Conservation (phyloP, 345 rosid genomes). For the Triadica sebifera region DNA sequence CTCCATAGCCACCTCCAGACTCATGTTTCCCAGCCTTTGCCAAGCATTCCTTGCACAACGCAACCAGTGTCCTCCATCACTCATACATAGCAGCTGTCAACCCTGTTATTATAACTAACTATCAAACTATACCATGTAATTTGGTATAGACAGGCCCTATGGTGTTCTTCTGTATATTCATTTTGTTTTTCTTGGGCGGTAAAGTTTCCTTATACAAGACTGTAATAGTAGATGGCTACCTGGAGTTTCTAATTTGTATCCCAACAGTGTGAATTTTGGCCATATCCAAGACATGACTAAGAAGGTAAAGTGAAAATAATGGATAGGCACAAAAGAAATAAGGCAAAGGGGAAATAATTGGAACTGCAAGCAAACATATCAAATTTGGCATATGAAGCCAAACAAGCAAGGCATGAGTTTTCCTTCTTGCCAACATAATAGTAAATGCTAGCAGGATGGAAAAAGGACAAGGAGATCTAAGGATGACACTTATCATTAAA, state of each 20-base stretch:
- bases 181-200: not conserved
- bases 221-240: not conserved
- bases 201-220: not conserved
- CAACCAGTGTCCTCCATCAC: conserved; percentile 74
- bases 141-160: conserved; percentile 35
- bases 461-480: not conserved
- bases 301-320: not conserved
- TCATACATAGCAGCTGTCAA: conserved; percentile 66
- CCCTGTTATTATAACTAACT: conserved; percentile 71
- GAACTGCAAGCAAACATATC: not conserved
- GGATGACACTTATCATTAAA: not conserved
- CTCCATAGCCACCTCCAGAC: conserved; percentile 88
- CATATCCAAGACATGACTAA: not conserved
- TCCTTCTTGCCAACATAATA: not conserved
- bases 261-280: not conserved
- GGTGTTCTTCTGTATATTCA: conserved; percentile 2
- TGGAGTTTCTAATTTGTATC: not conserved
- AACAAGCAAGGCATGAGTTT: not conserved
- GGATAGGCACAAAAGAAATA: not conserved
- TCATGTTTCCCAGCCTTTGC: conserved; percentile 93
- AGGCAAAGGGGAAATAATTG: not conserved
- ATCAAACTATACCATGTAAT: conserved; percentile 68
- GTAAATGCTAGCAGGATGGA: not conserved
- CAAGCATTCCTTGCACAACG: conserved; percentile 98
- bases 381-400: conserved; percentile 6